Percentiles rank a stretch among this genome's conserved stretches.
Conservation (phyloP, 257 asterid genomes). For the Pogostemon cablin region DNA sequence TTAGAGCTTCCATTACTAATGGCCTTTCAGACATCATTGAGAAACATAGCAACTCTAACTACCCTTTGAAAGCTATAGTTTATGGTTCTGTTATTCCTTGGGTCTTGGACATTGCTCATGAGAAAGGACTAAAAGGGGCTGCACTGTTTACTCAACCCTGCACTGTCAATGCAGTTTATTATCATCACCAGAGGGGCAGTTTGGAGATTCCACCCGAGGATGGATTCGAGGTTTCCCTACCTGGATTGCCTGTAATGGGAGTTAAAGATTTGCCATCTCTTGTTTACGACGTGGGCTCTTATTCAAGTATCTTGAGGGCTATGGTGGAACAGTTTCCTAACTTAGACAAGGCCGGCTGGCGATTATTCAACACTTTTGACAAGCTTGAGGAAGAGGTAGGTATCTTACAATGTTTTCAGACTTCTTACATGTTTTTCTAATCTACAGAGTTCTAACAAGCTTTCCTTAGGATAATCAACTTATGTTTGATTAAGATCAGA, state of each 20-base stretch:
- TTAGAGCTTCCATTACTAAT: constrained; percentile 29
- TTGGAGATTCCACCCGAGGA: constrained; percentile 30
- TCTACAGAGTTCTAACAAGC: too few species aligned
- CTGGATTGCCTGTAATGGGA: constrained; percentile 41
- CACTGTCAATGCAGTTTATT: constrained; percentile 34
- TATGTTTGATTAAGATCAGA: too few species aligned
- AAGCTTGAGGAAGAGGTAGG: constrained; percentile 52
- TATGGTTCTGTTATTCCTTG: constrained; percentile 43
- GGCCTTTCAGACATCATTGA: constrained; percentile 35
- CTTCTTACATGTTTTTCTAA: too few species aligned
- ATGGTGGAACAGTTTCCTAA: constrained; percentile 36
- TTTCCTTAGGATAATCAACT: too few species aligned
- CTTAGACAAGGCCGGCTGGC: constrained; percentile 56
- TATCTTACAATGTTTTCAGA: background rate
- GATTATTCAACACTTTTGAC: constrained; percentile 61
- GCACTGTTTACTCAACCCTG: constrained; percentile 43
- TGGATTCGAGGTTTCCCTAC: constrained; percentile 31
- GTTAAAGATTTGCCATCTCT: constrained; percentile 45
- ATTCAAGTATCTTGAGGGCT: constrained; percentile 30
- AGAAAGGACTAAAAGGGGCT: constrained; percentile 48
- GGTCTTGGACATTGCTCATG: constrained; percentile 44
- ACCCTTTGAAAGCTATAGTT: constrained; percentile 30
- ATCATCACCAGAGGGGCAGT: constrained; percentile 40
- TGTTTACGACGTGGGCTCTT: constrained; percentile 23
- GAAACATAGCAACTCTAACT: constrained; percentile 7